Evolutionary conservation across 306 rosid genomes (phyloP), one percentile per base, ranked within the genome.

Genomic region (Medicago arabica): DNA sequence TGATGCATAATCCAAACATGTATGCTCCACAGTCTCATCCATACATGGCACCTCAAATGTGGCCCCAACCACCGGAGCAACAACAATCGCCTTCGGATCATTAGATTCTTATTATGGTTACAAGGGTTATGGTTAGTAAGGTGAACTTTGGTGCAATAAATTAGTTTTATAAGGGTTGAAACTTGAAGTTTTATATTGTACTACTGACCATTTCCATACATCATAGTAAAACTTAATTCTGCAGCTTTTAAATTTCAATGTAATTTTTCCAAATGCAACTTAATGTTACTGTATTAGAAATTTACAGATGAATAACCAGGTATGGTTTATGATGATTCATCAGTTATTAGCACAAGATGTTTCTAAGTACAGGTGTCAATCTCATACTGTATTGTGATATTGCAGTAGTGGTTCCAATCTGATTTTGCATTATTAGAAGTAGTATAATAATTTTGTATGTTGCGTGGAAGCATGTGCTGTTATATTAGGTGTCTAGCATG

Each of bases 31-130:
- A 73, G 69, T 16, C 78, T 72, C 79, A 73, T 80, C 83, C 69
- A 6, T 80, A 44, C 75, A 80, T 80, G 75, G 75, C 79, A 55
- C 75, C 79, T 41, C 78, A 72, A 72, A 28, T 79, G 83, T 79
- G 83, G 83, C 78, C 69, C 39, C 79, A 72, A 34, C 69, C 74
- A 4, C 63, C 62, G 15, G 75, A 80, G 40, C 83, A 80, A 41
- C 73, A 54, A 54, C 83, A 66, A 17, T 71, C 83, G 3, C 38
- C 78, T 64, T 44, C 74, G 8, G 83, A 79, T 66, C 67, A 79
- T 40, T 80, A 80, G 54, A 63, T 73, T 36, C 74, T 46, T 54
- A 14, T 39, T 72, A 28, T 79, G 25, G 60, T 25, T 25, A 25
- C 3, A 71, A 63, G 28, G 18, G 41, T 60, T 34, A 12, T 74